Percentiles rank a stretch among this genome's conserved stretches.
Conservation (phyloP, 352 stramenopile genomes). For the Pythium biforme region DNA sequence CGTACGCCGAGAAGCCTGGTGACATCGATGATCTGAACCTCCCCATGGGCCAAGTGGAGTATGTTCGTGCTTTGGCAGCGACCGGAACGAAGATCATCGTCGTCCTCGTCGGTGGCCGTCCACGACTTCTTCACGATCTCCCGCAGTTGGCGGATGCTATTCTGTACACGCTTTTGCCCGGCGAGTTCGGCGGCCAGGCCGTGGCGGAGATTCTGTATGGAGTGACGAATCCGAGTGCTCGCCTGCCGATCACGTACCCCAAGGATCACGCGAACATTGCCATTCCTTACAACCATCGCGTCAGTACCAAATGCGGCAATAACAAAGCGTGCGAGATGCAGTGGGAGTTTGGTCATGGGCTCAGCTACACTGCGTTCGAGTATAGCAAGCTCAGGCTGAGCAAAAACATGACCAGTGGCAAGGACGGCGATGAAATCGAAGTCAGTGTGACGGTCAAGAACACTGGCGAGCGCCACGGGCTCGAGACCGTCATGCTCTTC, state of each 20-base stretch:
- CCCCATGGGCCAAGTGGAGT: conserved; percentile 43
- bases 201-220: conserved; percentile 58
- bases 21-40: conserved; percentile 50
- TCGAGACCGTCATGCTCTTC: conserved; percentile 40
- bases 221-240: conserved; percentile 50
- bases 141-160: conserved; percentile 37
- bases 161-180: conserved; percentile 54
- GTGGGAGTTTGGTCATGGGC: conserved; percentile 75
- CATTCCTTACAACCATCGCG: conserved; percentile 40
- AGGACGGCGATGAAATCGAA: conserved; percentile 21
- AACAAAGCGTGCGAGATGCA: conserved; percentile 40
- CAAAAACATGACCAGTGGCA: conserved; percentile 24
- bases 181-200: conserved; percentile 49
- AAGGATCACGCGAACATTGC: conserved; percentile 53
- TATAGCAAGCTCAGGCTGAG: conserved; percentile 46
- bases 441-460: conserved; percentile 40
- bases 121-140: conserved; percentile 39
- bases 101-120: conserved; percentile 56
- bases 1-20: conserved; percentile 54
- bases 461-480: conserved; percentile 18
- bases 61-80: conserved; percentile 38
- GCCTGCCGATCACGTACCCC: conserved; percentile 65
- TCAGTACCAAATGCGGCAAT: conserved; percentile 26
- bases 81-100: conserved; percentile 54
- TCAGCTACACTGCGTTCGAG: conserved; percentile 71